These are phyloP conservation scores for Xerocomellus amylosporus DNA, from an alignment of 768 basidiomycete genomes.

Conservation along the genomic window DNA sequence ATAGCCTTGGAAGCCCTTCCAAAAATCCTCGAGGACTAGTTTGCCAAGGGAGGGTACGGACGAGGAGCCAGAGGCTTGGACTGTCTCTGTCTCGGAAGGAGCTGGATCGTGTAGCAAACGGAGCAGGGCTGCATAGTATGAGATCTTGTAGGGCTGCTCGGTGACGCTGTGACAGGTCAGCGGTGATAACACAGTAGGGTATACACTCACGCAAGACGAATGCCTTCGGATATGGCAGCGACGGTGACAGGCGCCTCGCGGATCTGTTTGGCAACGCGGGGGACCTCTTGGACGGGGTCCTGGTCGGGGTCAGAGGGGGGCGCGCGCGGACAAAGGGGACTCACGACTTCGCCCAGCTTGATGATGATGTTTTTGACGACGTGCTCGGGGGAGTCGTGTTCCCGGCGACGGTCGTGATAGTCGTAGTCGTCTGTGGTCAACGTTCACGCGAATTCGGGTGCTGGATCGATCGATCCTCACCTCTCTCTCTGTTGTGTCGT, in stretches of 20 bases:
- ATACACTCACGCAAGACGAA: slow-evolving; percentile 59
- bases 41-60: slow-evolving; percentile 51
- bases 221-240: slow-evolving; percentile 66
- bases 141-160: slow-evolving; percentile 93
- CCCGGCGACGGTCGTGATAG: slow-evolving; percentile 59
- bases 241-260: slow-evolving; percentile 58
- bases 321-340: slow-evolving; percentile 23
- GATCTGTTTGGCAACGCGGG: slow-evolving; percentile 62
- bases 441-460: not conserved
- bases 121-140: slow-evolving; percentile 81
- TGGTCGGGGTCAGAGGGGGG: slow-evolving; percentile 26
- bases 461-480: slow-evolving; percentile 37
- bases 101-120: slow-evolving; percentile 57
- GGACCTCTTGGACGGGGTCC: slow-evolving; percentile 71
- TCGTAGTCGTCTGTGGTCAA: slow-evolving; percentile 55
- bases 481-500: slow-evolving; percentile 46
- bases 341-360: slow-evolving; percentile 79
- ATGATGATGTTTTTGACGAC: slow-evolving; percentile 65
- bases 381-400: slow-evolving; percentile 72
- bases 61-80: slow-evolving; percentile 29
- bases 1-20: slow-evolving; percentile 86
- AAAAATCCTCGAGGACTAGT: slow-evolving; percentile 81
- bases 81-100: slow-evolving; percentile 33
- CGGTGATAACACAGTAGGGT: not conserved
- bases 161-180: slow-evolving; percentile 54